Percentiles rank a stretch among this genome's conserved stretches.
These are phyloP conservation scores for Triticum timopheevii DNA, from an alignment of 176 grass and related monocot genomes.

Conservation along the genomic window DNA sequence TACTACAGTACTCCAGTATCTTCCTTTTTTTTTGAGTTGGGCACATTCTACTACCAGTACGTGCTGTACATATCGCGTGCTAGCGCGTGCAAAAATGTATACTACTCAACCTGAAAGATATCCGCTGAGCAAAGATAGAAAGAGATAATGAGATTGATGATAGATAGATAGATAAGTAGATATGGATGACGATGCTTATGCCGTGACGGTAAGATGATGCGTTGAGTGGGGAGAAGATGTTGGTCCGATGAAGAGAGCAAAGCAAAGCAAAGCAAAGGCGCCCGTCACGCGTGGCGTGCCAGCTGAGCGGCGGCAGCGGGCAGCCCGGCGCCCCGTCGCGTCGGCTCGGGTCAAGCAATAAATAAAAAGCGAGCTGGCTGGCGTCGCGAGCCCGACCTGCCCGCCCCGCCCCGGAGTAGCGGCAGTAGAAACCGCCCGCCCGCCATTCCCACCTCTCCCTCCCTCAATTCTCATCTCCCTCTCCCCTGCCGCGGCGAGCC, in stretches of 20 bases:
- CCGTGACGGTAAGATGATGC: neutral
- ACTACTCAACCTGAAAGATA: too few species aligned
- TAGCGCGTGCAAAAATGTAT: too few species aligned
- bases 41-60: too few species aligned
- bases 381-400: neutral
- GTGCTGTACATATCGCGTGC: too few species aligned
- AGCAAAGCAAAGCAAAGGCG: too few species aligned
- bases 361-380: neutral
- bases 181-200: too few species aligned
- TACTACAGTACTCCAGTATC: too few species aligned
- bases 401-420: neutral
- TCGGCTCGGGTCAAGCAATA: neutral
- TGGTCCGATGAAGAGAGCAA: neutral
- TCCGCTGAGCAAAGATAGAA: too few species aligned
- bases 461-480: neutral
- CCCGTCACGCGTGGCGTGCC: neutral
- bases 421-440: constrained; percentile 2
- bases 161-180: too few species aligned
- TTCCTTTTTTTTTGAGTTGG: too few species aligned
- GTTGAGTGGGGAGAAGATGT: neutral
- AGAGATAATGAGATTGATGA: too few species aligned
- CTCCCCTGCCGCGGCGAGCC: neutral
- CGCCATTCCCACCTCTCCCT: neutral
- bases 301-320: constrained; percentile 5
- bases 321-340: neutral